Conservation (phyloP, 495 filamentous ascomycete species). For the Immersiella caudata region DNA sequence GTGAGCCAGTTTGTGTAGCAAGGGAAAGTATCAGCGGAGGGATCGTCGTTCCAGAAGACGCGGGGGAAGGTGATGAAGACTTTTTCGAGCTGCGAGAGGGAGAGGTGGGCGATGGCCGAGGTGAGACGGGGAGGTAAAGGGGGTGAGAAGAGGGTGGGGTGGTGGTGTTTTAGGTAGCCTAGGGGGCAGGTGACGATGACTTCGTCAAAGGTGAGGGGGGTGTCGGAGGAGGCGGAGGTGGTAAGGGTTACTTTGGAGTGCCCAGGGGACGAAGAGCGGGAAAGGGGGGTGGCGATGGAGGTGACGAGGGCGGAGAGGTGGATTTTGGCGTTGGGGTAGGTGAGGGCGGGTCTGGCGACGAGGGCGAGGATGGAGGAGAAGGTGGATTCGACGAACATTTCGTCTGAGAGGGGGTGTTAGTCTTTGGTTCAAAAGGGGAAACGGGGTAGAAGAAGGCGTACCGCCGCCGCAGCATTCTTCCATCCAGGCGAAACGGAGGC, state of each 20-base stretch:
- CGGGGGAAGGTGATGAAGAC: conserved; percentile 72
- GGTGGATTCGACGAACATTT: conserved; percentile 72
- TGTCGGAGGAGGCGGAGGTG: conserved; percentile 37
- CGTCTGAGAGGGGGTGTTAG: conserved; percentile 41
- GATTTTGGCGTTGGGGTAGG: conserved; percentile 52
- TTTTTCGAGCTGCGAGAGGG: conserved; percentile 74
- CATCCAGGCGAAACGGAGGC: conserved; percentile 72
- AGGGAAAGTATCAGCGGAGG: conserved; percentile 9
- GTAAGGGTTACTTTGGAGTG: conserved; percentile 50
- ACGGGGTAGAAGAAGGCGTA: conserved; percentile 38
- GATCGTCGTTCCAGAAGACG: conserved; percentile 41
- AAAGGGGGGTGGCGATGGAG: conserved; percentile 41
- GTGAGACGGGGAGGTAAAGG: conserved; percentile 46
- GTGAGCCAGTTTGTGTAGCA: conserved; percentile 60
- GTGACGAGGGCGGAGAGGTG: conserved; percentile 55
- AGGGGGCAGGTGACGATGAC: conserved; percentile 71
- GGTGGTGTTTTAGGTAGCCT: conserved; percentile 72
- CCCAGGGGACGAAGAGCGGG: background rate
- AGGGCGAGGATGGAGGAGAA: conserved; percentile 64
- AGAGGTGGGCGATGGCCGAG: conserved; percentile 45
- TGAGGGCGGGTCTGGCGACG: conserved; percentile 53
- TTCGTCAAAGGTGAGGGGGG: conserved; percentile 59
- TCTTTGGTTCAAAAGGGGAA: conserved; percentile 7
- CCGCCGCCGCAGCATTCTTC: conserved; percentile 76
- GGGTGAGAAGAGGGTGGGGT: conserved; percentile 58